A percentile compares a stretch with the other conserved stretches of the same genome.
phyloP scores from a whole-genome alignment of 805 yeast genomes.

The Maudiozyma barnettii region DNA sequence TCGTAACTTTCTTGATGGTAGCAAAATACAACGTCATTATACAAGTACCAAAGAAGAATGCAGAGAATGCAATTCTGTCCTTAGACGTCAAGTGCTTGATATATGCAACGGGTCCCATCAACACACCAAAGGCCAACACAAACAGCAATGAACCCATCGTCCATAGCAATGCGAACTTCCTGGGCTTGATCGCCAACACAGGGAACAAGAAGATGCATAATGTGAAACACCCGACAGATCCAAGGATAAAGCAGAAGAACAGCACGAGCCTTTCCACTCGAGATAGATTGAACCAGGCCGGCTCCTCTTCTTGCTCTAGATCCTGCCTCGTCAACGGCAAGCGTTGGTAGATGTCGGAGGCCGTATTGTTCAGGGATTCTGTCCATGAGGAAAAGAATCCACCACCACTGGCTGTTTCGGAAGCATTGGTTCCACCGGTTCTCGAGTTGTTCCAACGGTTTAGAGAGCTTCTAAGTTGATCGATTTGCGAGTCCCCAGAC shows the following conservation, averaged over 20 bases:
- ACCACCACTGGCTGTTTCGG: slow-evolving; percentile 21
- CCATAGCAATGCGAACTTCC: slow-evolving; percentile 88
- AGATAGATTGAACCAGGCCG: slow-evolving; percentile 64
- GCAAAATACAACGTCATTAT: slow-evolving; percentile 71
- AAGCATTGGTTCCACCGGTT: slow-evolving; percentile 6
- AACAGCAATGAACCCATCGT: slow-evolving; percentile 82
- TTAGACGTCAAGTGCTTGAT: slow-evolving; percentile 61
- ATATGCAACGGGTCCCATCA: slow-evolving; percentile 88
- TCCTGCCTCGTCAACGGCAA: slow-evolving; percentile 57
- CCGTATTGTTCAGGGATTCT: slow-evolving; percentile 31
- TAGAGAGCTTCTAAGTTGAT: slow-evolving; percentile 31
- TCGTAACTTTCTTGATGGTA: slow-evolving; percentile 53
- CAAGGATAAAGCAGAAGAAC: slow-evolving; percentile 66
- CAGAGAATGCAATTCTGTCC: slow-evolving; percentile 70
- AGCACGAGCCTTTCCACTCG: slow-evolving; percentile 73
- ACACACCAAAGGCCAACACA: slow-evolving; percentile 77
- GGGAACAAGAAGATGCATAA: slow-evolving; percentile 81
- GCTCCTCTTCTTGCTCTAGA: slow-evolving; percentile 39
- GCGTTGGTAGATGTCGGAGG: slow-evolving; percentile 51
- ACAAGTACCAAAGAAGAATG: slow-evolving; percentile 74
- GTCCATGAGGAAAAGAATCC: slow-evolving; percentile 31
- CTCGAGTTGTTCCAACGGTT: slow-evolving; percentile 32
- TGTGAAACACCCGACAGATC: slow-evolving; percentile 71
- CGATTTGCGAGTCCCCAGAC: slow-evolving; percentile 8
- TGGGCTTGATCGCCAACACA: slow-evolving; percentile 76